Percentiles rank a stretch among this genome's conserved stretches.
Conservation (phyloP, 805 yeast species). For the Yamadazyma paraphyllophila region DNA sequence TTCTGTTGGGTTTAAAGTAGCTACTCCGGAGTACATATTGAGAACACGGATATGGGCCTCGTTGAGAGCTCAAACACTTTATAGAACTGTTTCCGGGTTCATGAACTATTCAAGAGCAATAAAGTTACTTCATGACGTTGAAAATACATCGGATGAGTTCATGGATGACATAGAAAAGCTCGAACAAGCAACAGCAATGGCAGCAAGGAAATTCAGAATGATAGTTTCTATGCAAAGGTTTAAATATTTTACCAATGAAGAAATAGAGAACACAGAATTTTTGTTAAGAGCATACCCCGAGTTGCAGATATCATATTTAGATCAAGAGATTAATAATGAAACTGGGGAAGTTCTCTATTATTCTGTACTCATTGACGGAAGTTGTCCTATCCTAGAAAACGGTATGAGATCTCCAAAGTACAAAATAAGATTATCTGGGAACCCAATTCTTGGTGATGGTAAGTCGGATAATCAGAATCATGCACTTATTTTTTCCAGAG, state of each 20-base stretch:
- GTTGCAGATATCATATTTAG: conserved; percentile 87
- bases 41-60: conserved; percentile 99
- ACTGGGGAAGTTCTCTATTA: conserved; percentile 71
- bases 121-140: conserved; percentile 83
- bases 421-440: conserved; percentile 76
- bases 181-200: conserved; percentile 58
- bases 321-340: conserved; percentile 82
- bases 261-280: conserved; percentile 76
- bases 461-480: conserved; percentile 86
- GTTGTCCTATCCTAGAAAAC: conserved; percentile 61
- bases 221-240: conserved; percentile 86
- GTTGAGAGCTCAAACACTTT: conserved; percentile 91
- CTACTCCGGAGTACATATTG: conserved; percentile 93
- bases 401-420: conserved; percentile 46
- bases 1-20: conserved; percentile 95
- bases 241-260: conserved; percentile 67
- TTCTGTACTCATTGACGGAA: conserved; percentile 79
- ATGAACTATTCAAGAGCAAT: conserved; percentile 98
- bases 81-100: conserved; percentile 96
- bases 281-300: conserved; percentile 82
- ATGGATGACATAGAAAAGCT: conserved; percentile 34
- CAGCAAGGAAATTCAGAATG: conserved; percentile 77
- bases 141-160: conserved; percentile 60
- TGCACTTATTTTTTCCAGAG: conserved; percentile 74
- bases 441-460: conserved; percentile 86